Conservation (phyloP, 345 rosid species). For the Mangifera indica region DNA sequence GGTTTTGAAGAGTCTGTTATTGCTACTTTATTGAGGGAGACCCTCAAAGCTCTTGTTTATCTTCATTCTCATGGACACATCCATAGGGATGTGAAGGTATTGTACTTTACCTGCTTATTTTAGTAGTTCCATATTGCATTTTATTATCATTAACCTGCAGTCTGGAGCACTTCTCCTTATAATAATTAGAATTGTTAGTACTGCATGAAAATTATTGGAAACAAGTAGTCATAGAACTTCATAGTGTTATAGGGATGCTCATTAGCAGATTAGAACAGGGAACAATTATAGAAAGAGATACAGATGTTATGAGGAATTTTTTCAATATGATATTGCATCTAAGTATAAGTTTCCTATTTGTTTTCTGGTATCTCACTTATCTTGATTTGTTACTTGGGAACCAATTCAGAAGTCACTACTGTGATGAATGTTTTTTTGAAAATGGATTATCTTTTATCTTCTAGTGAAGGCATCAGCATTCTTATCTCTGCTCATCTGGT, state of each 20-base stretch:
- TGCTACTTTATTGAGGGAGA: slow-evolving; percentile 79
- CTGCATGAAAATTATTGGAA: neutral
- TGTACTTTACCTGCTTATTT: slow-evolving; percentile 5
- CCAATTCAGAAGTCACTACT: neutral
- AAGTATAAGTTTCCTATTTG: neutral
- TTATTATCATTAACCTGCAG: slow-evolving; percentile 3
- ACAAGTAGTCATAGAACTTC: neutral
- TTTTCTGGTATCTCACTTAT: neutral
- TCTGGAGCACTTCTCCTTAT: slow-evolving; percentile 13
- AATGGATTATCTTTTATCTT: neutral
- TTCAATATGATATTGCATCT: neutral
- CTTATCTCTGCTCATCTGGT: neutral
- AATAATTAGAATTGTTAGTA: neutral
- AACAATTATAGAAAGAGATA: neutral
- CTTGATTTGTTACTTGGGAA: neutral
- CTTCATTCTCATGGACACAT: slow-evolving; percentile 94
- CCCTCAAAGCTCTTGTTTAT: slow-evolving; percentile 94
- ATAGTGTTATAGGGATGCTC: neutral
- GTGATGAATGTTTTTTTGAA: neutral
- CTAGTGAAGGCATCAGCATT: neutral
- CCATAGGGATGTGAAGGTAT: slow-evolving; percentile 98
- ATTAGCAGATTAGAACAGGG: neutral
- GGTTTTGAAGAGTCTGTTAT: slow-evolving; percentile 98
- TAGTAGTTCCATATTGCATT: neutral
- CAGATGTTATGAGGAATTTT: slow-evolving; percentile 3